A percentile compares a stretch with the other conserved stretches of the same genome.
phyloP scores from a whole-genome alignment of 306 rosid genomes.

The Luffa acutangula region DNA sequence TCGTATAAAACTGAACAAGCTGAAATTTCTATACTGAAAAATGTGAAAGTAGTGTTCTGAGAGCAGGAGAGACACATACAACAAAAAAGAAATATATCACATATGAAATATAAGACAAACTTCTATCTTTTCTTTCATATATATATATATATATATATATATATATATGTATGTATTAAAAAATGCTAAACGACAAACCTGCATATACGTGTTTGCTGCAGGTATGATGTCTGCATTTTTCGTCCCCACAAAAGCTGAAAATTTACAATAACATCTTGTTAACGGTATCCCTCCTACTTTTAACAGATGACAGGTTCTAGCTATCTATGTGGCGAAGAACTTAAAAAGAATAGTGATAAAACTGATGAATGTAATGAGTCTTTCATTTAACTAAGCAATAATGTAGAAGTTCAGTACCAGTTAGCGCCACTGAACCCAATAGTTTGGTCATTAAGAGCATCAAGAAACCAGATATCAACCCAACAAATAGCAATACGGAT shows the following conservation, averaged over 20 bases:
- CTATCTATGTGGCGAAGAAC: constrained; percentile 6
- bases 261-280: constrained; percentile 18
- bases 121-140: not conserved
- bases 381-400: not conserved
- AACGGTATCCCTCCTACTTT: constrained; percentile 14
- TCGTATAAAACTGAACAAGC: not conserved
- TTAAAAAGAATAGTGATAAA: not conserved
- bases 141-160: too few relatives aligned
- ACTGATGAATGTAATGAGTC: not conserved
- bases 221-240: constrained; percentile 57
- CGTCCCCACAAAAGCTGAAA: constrained; percentile 75
- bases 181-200: constrained; percentile 31
- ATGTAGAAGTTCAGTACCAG: constrained; percentile 40
- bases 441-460: constrained; percentile 70
- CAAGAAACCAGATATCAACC: constrained; percentile 60
- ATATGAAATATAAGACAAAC: not conserved
- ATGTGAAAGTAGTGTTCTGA: not conserved
- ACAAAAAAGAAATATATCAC: not conserved
- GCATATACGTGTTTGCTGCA: constrained; percentile 75
- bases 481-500: constrained; percentile 68
- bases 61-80: not conserved
- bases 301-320: constrained; percentile 15
- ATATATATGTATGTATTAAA: not conserved
- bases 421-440: constrained; percentile 53
- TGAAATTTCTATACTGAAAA: not conserved